phyloP scores from a whole-genome alignment of 257 asterid genomes.

The Apocynum venetum region DNA sequence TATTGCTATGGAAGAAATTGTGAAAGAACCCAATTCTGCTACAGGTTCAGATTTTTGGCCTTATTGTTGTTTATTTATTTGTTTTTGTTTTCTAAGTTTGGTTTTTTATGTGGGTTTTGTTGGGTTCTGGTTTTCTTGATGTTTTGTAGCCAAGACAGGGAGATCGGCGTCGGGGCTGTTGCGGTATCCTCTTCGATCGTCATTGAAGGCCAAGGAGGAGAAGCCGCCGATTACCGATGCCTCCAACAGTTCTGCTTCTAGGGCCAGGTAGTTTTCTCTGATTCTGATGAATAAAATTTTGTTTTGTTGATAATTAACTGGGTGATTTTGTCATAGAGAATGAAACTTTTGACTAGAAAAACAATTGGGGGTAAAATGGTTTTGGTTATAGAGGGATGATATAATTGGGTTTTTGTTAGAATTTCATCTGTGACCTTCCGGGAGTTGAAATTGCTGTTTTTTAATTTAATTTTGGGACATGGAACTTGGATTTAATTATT shows the following conservation, averaged over 20 bases:
- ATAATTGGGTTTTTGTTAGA: not conserved
- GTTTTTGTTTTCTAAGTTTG: not conserved
- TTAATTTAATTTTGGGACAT: too few relatives aligned
- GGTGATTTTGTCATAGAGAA: not conserved
- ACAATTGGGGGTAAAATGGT: too few relatives aligned
- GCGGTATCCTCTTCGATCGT: conserved; percentile 89
- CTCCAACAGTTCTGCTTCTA: conserved; percentile 49
- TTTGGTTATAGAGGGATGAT: not conserved
- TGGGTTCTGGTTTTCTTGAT: conserved; percentile 5
- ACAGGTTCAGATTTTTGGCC: not conserved
- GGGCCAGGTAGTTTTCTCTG: conserved; percentile 26
- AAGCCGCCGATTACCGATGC: conserved; percentile 58
- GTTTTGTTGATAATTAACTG: not conserved
- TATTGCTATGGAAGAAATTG: conserved; percentile 8
- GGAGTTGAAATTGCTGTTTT: not conserved
- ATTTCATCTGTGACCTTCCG: not conserved
- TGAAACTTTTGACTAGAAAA: not conserved
- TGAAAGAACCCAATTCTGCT: conserved; percentile 5
- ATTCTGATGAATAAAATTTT: conserved; percentile 11
- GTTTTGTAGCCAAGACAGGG: conserved; percentile 22
- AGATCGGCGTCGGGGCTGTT: conserved; percentile 63
- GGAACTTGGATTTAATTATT: not conserved
- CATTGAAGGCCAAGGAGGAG: conserved; percentile 53
- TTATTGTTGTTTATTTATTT: not conserved
- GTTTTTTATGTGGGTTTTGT: not conserved